Evolutionary conservation across 352 stramenopile genomes (phyloP).

Genomic region (Phytophthora pistaciae): DNA sequence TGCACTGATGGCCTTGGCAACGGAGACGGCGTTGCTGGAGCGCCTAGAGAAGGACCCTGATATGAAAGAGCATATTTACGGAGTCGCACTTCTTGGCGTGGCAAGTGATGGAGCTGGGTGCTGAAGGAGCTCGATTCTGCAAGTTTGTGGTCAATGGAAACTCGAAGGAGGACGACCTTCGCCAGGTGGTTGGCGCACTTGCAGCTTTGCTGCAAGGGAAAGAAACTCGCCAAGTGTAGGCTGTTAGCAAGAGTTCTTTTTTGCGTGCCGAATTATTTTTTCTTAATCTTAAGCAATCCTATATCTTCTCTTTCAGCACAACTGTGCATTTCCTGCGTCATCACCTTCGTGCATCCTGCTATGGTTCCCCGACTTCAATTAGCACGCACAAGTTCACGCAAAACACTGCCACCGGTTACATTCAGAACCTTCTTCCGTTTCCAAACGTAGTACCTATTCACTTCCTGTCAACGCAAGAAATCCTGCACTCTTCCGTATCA

Average conservation of each 20-base stretch:
- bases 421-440: too few relatives aligned
- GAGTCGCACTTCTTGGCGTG: slow-evolving; percentile 29
- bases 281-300: too few relatives aligned
- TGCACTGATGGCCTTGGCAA: slow-evolving; percentile 12
- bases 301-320: too few relatives aligned
- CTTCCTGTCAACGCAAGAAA: too few relatives aligned
- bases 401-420: too few relatives aligned
- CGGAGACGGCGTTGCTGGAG: slow-evolving; percentile 20
- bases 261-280: too few relatives aligned
- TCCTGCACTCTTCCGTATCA: too few relatives aligned
- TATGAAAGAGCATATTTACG: slow-evolving; percentile 13
- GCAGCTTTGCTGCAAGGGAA: slow-evolving; percentile 20
- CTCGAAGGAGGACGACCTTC: slow-evolving; percentile 15
- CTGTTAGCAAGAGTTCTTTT: not conserved
- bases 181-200: slow-evolving; percentile 7
- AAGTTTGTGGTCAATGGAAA: slow-evolving; percentile 10
- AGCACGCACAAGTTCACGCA: too few relatives aligned
- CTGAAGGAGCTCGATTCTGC: slow-evolving; percentile 18
- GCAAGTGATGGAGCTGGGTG: slow-evolving; percentile 27
- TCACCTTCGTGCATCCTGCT: too few relatives aligned
- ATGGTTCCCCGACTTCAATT: too few relatives aligned
- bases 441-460: too few relatives aligned
- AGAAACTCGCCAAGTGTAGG: slow-evolving; percentile 11
- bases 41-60: slow-evolving; percentile 12
- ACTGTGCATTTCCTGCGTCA: too few relatives aligned